phyloP scores from a whole-genome alignment of 768 basidiomycete genomes.

The Tricholoma furcatifolium region DNA sequence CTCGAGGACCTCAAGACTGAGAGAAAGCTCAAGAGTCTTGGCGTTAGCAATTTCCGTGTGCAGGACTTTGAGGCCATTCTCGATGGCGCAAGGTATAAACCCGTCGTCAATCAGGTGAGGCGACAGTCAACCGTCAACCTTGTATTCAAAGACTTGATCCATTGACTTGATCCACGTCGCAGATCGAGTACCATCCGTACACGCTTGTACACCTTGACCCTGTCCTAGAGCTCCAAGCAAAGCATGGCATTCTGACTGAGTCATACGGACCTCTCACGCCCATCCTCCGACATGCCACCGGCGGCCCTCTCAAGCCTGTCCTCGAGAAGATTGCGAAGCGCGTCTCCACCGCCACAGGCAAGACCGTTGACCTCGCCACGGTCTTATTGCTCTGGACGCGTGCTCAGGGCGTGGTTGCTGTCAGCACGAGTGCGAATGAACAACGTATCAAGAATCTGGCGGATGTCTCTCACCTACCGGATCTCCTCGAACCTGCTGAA shows the following conservation, averaged over 20 bases:
- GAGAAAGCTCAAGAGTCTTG: constrained; percentile 40
- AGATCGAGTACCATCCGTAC: constrained; percentile 40
- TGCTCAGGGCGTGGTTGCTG: constrained; percentile 27
- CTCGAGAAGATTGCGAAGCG: constrained; percentile 26
- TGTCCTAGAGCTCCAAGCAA: constrained; percentile 30
- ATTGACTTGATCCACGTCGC: too few relatives aligned
- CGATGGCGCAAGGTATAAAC: constrained; percentile 44
- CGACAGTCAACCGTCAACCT: not conserved
- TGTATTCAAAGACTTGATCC: too few relatives aligned
- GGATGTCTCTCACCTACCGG: constrained; percentile 26
- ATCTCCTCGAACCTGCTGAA: constrained; percentile 27
- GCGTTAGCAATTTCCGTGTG: constrained; percentile 53
- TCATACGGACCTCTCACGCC: constrained; percentile 39
- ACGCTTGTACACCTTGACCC: constrained; percentile 31
- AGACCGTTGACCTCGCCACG: constrained; percentile 1
- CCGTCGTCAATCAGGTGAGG: constrained; percentile 52
- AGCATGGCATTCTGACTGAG: constrained; percentile 36
- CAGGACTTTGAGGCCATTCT: constrained; percentile 43
- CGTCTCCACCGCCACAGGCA: constrained; percentile 1
- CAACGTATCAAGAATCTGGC: constrained; percentile 29
- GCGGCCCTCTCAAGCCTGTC: constrained; percentile 37
- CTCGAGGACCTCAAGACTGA: constrained; percentile 49
- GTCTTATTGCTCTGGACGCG: constrained; percentile 32
- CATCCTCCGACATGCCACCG: constrained; percentile 33
- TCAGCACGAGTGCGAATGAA: constrained; percentile 28